Conservation (phyloP, 169 alveolate species). For the Neospora caninum region DNA sequence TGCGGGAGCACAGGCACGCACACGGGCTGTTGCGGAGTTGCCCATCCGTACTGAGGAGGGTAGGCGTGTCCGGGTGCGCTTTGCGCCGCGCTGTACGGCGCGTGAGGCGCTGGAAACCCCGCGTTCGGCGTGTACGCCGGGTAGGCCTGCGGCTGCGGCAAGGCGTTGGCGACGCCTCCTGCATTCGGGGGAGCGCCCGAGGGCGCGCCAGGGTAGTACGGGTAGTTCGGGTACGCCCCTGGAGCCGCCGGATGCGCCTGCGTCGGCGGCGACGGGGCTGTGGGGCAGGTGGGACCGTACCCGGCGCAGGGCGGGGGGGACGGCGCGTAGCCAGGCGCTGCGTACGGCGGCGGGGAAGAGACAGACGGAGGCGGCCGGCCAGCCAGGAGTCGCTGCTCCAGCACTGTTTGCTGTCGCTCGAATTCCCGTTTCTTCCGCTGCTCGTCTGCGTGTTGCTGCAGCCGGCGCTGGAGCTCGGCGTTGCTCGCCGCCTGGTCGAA, state of each 20-base stretch:
- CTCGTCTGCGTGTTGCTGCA: conserved; percentile 37
- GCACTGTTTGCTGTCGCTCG: conserved; percentile 41
- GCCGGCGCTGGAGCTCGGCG: conserved; percentile 33
- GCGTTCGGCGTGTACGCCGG: no score
- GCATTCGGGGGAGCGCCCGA: no score
- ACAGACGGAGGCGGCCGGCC: neutral
- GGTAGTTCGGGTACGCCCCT: neutral
- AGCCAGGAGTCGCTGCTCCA: conserved; percentile 28
- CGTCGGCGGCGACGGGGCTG: neutral
- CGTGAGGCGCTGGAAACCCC: no score
- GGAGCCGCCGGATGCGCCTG: neutral
- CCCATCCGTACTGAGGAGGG: neutral
- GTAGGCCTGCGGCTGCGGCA: no score
- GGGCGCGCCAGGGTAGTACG: neutral
- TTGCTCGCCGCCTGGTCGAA: conserved; percentile 41
- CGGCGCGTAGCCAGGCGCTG: neutral
- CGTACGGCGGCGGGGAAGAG: neutral
- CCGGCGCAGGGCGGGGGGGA: neutral
- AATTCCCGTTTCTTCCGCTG: neutral
- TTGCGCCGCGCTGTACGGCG: no score
- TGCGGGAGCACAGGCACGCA: neutral
- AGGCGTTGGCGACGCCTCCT: no score
- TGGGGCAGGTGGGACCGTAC: neutral
- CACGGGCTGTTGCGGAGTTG: neutral
- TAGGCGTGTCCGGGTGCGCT: no score